Evolutionary conservation across 2,329 filamentous ascomycete species (phyloP), one percentile per base, ranked within the genome.

Genomic region (Aureobasidium subglaciale): DNA sequence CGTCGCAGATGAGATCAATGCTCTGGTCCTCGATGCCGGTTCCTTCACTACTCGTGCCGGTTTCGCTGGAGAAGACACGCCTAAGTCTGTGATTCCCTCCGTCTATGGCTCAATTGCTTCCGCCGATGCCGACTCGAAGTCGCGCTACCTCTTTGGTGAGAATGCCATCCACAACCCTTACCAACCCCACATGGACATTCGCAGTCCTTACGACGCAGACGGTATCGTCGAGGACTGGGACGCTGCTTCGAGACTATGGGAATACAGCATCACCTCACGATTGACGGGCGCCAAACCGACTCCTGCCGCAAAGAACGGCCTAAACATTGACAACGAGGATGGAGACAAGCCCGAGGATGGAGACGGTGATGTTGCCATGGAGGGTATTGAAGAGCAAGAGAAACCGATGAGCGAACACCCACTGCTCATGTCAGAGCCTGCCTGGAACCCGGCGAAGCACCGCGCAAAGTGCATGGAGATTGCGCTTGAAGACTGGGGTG

Each of bases 141-240:
- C 84, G 56, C 77, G 78, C 60, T 72, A 78, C 29, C 71, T 93
- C 58, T 97, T 91, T 65, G 93, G 93, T 73, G 95, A 99, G 69
- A 92, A 96, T 71, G 85, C 86, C 62, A 85, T 96, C 60, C 84
- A 88, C 66, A 83, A 88, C 42, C 88, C 91, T 13, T n/a, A n/a
- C n/a, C 82, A 85, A 60, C 78, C 81, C 54, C 81, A 85, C 59
- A 80, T 95, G 63, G 88, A 96, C 63, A 86, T 97, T 61, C 84
- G 86, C 71, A 97, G 96, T 73, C 93, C 95, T 62, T 95, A 96
- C 82, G 85, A 85, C 65, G 81, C 82, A 64, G 91, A 96, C 65
- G 90, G 89, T 66, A 82, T 91, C 49, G 93, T 99, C 45, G 89
- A 96, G 70, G 91, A 99, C 71, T 99, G 93, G 93, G 93, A 99